A percentile compares a stretch with the other conserved stretches of the same genome.
Evolutionary conservation across 192 early-diverging fungal species (phyloP).

Genomic region (Coemansia sp.): DNA sequence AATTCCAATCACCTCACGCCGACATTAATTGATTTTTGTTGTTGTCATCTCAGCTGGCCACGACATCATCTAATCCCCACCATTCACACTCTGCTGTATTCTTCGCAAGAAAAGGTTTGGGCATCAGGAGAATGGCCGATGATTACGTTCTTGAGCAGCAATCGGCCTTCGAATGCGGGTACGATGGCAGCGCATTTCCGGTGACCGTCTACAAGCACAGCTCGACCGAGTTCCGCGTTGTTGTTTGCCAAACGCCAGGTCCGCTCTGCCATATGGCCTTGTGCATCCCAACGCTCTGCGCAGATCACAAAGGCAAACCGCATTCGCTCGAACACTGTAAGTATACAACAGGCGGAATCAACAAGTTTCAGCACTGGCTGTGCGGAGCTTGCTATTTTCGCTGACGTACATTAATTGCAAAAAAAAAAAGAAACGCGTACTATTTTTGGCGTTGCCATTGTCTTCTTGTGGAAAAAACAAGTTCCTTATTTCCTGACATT

Average conservation of each 20-base stretch:
- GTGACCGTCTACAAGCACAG: conserved; percentile 57
- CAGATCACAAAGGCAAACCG: conserved; percentile 71
- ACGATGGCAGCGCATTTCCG: conserved; percentile 30
- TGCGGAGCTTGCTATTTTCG: background rate
- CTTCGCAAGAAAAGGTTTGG: background rate
- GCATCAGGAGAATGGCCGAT: conserved; percentile 20
- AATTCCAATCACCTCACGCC: background rate
- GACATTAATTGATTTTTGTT: background rate
- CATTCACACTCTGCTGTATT: background rate
- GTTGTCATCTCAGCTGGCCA: background rate
- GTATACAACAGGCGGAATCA: conserved; percentile 6
- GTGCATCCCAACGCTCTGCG: conserved; percentile 70
- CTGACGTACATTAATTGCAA: background rate
- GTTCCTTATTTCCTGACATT: background rate
- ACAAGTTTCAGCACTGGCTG: too few relatives aligned
- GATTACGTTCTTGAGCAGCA: conserved; percentile 38
- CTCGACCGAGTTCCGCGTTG: conserved; percentile 58
- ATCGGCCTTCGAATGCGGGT: conserved; percentile 36
- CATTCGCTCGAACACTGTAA: conserved; percentile 78
- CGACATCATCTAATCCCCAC: background rate
- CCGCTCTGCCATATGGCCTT: conserved; percentile 65
- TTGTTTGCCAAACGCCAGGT: conserved; percentile 66
- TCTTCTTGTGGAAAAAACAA: background rate
- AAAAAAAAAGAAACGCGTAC: background rate
- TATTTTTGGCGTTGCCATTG: background rate